phyloP scores from a whole-genome alignment of 495 filamentous ascomycete species.

The Acidomyces sp. region DNA sequence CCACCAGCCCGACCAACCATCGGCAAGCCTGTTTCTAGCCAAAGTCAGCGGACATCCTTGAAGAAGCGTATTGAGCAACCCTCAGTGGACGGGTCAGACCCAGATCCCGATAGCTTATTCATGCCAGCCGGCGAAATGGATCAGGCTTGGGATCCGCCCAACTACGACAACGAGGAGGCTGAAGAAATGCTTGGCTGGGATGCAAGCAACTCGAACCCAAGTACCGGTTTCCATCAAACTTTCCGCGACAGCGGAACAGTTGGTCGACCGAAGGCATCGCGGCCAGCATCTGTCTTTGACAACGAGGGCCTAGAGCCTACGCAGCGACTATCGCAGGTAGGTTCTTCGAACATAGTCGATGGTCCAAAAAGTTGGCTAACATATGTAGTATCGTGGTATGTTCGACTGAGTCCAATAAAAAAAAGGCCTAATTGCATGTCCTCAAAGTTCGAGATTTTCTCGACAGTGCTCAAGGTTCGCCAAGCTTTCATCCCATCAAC shows the following conservation, averaged over 20 bases:
- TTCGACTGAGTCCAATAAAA: constrained; percentile 34
- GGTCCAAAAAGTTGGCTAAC: constrained; percentile 1
- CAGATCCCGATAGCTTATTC: constrained; percentile 67
- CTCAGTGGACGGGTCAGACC: constrained; percentile 41
- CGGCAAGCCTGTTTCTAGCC: constrained; percentile 10
- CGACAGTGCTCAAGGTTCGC: neutral
- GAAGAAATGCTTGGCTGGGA: constrained; percentile 72
- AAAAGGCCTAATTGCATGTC: too few species aligned
- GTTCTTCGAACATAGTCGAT: neutral
- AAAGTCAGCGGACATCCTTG: constrained; percentile 3
- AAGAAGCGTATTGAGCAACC: constrained; percentile 19
- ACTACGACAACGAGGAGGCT: constrained; percentile 46
- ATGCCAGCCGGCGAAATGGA: constrained; percentile 62
- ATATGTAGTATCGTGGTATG: constrained; percentile 39
- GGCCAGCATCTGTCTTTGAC: constrained; percentile 22
- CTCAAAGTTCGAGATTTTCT: too few species aligned
- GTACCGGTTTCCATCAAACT: constrained; percentile 26
- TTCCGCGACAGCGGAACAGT: constrained; percentile 26
- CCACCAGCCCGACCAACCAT: constrained; percentile 21
- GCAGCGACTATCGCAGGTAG: constrained; percentile 49
- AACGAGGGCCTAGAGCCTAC: constrained; percentile 46
- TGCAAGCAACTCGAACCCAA: constrained; percentile 41
- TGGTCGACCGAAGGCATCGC: constrained; percentile 16
- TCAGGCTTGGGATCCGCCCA: constrained; percentile 61
- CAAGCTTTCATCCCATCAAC: neutral